phyloP scores from a whole-genome alignment of 1,284 basidiomycete species.

The Volvariella volvacea region DNA sequence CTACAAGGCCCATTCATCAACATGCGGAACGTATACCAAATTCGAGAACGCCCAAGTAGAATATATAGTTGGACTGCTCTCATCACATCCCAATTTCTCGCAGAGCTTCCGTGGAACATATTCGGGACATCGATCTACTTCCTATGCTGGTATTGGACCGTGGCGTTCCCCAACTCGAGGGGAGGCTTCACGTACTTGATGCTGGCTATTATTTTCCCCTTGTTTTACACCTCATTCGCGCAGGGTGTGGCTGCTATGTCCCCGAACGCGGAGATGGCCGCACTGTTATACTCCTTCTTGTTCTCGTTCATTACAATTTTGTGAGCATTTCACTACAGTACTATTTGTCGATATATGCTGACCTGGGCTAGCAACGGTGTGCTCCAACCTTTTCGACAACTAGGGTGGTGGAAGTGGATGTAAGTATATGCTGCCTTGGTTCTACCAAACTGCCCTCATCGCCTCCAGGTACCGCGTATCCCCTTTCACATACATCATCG shows the following conservation, averaged over 20 bases:
- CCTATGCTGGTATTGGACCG: constrained; percentile 68
- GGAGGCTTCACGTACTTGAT: constrained; percentile 55
- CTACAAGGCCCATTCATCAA: constrained; percentile 49
- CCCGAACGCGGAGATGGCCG: constrained; percentile 33
- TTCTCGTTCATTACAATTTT: constrained; percentile 50
- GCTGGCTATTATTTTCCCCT: constrained; percentile 43
- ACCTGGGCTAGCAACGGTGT: constrained; percentile 36
- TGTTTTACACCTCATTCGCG: constrained; percentile 46
- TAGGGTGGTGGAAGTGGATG: constrained; percentile 64
- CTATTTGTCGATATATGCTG: constrained; percentile 9
- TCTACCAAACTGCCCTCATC: neutral
- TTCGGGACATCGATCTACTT: constrained; percentile 53
- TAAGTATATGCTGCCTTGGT: constrained; percentile 24
- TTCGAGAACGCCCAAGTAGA: constrained; percentile 63
- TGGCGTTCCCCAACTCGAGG: constrained; percentile 46
- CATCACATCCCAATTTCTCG: constrained; percentile 52
- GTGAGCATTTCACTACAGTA: constrained; percentile 31
- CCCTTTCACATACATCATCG: constrained; percentile 66
- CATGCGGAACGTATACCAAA: constrained; percentile 60
- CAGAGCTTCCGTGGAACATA: constrained; percentile 65
- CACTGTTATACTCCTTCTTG: constrained; percentile 42
- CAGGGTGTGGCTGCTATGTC: constrained; percentile 32
- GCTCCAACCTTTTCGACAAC: constrained; percentile 45
- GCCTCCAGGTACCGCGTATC: constrained; percentile 31
- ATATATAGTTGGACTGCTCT: constrained; percentile 84